phyloP scores from a whole-genome alignment of 2,329 filamentous ascomycete genomes.

The Aspergillus calidoustus region DNA sequence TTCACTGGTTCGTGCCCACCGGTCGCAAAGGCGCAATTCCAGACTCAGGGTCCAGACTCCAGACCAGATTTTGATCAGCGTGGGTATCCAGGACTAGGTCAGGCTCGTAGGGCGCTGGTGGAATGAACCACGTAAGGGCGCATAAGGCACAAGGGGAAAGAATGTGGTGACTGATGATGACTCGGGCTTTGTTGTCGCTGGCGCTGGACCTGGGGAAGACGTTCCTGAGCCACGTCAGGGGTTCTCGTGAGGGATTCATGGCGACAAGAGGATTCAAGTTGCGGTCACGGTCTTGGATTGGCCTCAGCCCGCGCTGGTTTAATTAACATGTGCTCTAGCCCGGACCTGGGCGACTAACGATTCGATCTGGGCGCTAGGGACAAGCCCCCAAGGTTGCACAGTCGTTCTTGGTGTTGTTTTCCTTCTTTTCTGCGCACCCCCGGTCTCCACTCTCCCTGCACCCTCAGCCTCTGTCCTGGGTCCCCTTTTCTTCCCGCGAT shows the following conservation, averaged over 20 bases:
- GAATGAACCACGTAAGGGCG: background rate
- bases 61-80: background rate
- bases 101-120: background rate
- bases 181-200: background rate
- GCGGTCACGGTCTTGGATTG: constrained; percentile 4
- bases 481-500: constrained; percentile 12
- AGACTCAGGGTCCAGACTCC: background rate
- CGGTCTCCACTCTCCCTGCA: constrained; percentile 2
- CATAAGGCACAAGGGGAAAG: background rate
- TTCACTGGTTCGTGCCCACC: background rate
- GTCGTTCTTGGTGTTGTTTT: constrained; percentile 4
- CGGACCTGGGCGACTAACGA: constrained; percentile 9
- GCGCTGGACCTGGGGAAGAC: background rate
- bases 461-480: background rate
- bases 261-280: constrained; percentile 1
- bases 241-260: background rate
- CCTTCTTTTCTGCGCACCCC: background rate
- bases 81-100: background rate
- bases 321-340: constrained; percentile 13
- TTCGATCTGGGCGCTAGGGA: constrained; percentile 13
- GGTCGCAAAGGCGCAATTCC: background rate
- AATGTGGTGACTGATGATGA: background rate
- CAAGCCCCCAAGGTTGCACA: background rate
- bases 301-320: constrained; percentile 2
- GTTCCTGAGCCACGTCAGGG: background rate